These are phyloP conservation scores for Azolla pinnata DNA, from an alignment of 75 land plant species.

Conservation along the genomic window DNA sequence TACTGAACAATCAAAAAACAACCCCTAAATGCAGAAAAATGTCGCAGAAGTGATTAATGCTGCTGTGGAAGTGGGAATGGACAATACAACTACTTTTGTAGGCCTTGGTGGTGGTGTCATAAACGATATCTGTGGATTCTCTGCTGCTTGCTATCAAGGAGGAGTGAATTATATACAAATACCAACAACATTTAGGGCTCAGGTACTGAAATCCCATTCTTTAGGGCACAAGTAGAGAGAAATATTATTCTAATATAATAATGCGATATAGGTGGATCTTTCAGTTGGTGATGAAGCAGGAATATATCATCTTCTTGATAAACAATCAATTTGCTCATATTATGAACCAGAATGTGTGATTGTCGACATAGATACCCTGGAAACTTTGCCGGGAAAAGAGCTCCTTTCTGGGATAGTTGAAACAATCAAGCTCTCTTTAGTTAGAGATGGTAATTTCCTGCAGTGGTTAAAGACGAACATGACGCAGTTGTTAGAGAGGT, in stretches of 20 bases:
- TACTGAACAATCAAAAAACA: not conserved
- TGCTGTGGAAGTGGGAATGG: not conserved
- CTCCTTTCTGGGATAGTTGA: constrained; percentile 1
- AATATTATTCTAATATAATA: too few relatives aligned
- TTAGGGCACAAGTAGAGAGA: too few relatives aligned
- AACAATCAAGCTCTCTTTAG: not conserved
- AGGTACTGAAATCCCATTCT: not conserved
- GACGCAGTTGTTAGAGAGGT: not conserved
- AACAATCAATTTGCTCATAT: constrained; percentile 2
- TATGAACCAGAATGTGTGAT: constrained; percentile 4
- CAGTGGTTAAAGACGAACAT: not conserved
- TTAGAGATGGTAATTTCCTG: not conserved
- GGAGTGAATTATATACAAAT: constrained; percentile 2
- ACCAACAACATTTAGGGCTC: constrained; percentile 1
- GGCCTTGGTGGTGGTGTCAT: constrained; percentile 2
- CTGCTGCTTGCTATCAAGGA: not conserved
- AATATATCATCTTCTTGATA: constrained; percentile 3
- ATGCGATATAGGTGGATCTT: not conserved
- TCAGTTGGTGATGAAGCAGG: not conserved
- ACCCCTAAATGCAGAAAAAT: constrained; percentile 1
- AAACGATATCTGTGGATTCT: not conserved
- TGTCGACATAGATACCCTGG: not conserved
- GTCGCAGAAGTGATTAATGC: not conserved
- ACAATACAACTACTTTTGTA: constrained; percentile 1
- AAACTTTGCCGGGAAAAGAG: not conserved